Percentiles rank a stretch among this genome's conserved stretches.
phyloP scores from a whole-genome alignment of 1,139 yeast genomes.

The Suhomyces maxii region DNA sequence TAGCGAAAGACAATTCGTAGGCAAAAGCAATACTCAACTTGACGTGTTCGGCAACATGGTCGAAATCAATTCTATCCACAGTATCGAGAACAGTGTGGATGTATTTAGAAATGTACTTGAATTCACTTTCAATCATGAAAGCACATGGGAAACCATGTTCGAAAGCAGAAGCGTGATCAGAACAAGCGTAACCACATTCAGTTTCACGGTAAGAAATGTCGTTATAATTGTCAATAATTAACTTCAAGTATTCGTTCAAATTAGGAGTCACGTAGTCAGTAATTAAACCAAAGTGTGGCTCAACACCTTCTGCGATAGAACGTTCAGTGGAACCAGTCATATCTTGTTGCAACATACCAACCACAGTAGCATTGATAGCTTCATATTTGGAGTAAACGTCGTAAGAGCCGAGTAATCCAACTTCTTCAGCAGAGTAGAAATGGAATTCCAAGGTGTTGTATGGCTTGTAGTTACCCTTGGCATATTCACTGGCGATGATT shows the following conservation, averaged over 20 bases:
- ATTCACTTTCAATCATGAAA: constrained; percentile 75
- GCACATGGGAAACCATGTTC: constrained; percentile 82
- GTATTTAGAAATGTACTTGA: constrained; percentile 61
- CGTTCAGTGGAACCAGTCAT: constrained; percentile 85
- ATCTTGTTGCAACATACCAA: constrained; percentile 90
- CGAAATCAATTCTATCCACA: constrained; percentile 66
- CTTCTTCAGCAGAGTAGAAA: constrained; percentile 94
- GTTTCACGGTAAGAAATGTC: constrained; percentile 71
- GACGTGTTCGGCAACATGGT: constrained; percentile 54
- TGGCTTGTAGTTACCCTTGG: constrained; percentile 48
- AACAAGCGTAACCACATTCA: constrained; percentile 87
- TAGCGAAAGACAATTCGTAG: constrained; percentile 54
- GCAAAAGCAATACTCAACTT: constrained; percentile 72
- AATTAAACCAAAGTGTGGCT: constrained; percentile 77
- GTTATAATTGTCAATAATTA: constrained; percentile 61
- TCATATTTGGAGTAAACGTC: constrained; percentile 68
- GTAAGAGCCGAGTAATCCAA: constrained; percentile 83
- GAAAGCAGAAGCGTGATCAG: constrained; percentile 87
- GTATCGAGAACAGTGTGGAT: constrained; percentile 83
- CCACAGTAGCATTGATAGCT: constrained; percentile 49
- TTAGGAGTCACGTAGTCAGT: constrained; percentile 66
- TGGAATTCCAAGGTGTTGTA: constrained; percentile 85
- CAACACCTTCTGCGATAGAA: constrained; percentile 53
- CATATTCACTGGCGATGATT: constrained; percentile 44
- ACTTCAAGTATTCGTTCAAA: constrained; percentile 63